These are phyloP conservation scores for Camptophora hylomeconis DNA, from an alignment of 2,329 filamentous ascomycete species.

Conservation along the genomic window DNA sequence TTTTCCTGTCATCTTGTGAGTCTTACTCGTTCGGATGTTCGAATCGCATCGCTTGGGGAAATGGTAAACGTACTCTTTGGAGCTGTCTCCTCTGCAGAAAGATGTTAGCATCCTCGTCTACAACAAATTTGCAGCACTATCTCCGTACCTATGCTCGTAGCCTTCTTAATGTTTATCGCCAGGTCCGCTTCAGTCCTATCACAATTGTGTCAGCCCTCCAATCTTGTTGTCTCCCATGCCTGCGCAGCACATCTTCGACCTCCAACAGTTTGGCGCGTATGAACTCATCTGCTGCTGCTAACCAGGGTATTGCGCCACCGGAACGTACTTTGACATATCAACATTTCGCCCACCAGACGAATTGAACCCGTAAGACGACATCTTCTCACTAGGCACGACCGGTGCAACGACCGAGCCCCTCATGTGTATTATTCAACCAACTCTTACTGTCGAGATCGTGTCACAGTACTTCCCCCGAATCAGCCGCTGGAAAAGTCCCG, in stretches of 20 bases:
- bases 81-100: slow-evolving; percentile 45
- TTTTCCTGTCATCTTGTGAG: slow-evolving; percentile 39
- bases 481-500: too few relatives aligned
- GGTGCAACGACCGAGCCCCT: too few relatives aligned
- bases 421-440: too few relatives aligned
- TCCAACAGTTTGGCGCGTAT: slow-evolving; percentile 9
- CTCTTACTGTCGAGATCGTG: too few relatives aligned
- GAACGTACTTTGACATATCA: slow-evolving; percentile 15
- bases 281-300: neutral
- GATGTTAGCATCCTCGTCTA: slow-evolving; percentile 12
- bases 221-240: too few relatives aligned
- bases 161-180: slow-evolving; percentile 54
- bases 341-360: slow-evolving; percentile 15
- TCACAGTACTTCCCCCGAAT: too few relatives aligned
- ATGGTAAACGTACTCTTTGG: slow-evolving; percentile 43
- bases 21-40: neutral
- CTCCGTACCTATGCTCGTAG: slow-evolving; percentile 45
- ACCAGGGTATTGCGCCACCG: neutral
- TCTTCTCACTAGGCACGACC: slow-evolving; percentile 9
- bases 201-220: too few relatives aligned
- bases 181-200: slow-evolving; percentile 52
- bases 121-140: slow-evolving; percentile 7
- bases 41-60: neutral
- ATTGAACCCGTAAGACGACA: slow-evolving; percentile 12
- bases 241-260: too few relatives aligned